phyloP scores from a whole-genome alignment of 2,329 filamentous ascomycete genomes.

The Pezicula rhizophila region DNA sequence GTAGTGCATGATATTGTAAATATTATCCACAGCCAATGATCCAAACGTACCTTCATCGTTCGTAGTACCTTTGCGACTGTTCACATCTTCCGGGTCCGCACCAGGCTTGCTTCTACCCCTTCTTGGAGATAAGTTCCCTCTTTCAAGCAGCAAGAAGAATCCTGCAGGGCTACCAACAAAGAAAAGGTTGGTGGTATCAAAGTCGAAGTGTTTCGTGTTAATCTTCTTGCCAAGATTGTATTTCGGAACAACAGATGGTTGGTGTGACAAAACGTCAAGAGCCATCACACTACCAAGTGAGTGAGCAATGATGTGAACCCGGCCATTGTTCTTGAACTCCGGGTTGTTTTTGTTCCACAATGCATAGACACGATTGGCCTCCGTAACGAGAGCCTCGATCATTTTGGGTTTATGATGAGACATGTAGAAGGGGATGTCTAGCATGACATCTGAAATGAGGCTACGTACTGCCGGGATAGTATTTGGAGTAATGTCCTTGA shows the following conservation, averaged over 20 bases:
- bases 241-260: slow-evolving; percentile 66
- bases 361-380: slow-evolving; percentile 93
- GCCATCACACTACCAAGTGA: slow-evolving; percentile 94
- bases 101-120: slow-evolving; percentile 71
- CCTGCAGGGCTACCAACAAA: slow-evolving; percentile 84
- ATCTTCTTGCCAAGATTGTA: slow-evolving; percentile 34
- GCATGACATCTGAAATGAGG: slow-evolving; percentile 95
- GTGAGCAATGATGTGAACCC: slow-evolving; percentile 88
- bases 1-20: slow-evolving; percentile 81
- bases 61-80: slow-evolving; percentile 53
- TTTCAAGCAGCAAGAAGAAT: slow-evolving; percentile 87
- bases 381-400: slow-evolving; percentile 79
- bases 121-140: slow-evolving; percentile 65
- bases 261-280: slow-evolving; percentile 80
- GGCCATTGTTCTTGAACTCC: slow-evolving; percentile 71
- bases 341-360: slow-evolving; percentile 94
- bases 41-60: slow-evolving; percentile 78
- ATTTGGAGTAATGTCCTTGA: slow-evolving; percentile 87
- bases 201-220: slow-evolving; percentile 68
- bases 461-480: slow-evolving; percentile 89
- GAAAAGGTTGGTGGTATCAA: slow-evolving; percentile 86
- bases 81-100: slow-evolving; percentile 54
- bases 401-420: slow-evolving; percentile 95
- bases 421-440: slow-evolving; percentile 96
- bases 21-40: slow-evolving; percentile 87